phyloP scores from a whole-genome alignment of 108 stramenopile genomes.

The Pseudonitzschia multistriata region DNA sequence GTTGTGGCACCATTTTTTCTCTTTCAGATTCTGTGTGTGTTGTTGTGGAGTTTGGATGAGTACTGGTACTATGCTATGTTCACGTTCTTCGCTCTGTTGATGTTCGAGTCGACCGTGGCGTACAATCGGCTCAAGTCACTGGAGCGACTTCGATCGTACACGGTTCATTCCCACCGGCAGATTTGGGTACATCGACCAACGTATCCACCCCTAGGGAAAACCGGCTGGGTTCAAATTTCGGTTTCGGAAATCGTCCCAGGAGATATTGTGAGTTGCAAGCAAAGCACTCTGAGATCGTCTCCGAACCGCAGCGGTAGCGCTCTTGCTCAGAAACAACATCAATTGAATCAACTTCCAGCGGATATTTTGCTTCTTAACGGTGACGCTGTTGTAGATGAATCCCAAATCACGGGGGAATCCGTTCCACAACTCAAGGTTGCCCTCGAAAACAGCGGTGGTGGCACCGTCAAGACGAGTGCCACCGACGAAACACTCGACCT shows the following conservation, averaged over 20 bases:
- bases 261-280: conserved; percentile 79
- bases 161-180: conserved; percentile 20
- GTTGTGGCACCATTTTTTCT: conserved; percentile 94
- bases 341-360: conserved; percentile 68
- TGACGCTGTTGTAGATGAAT: conserved; percentile 92
- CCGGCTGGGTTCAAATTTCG: conserved; percentile 61
- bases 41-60: conserved; percentile 96
- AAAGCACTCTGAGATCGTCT: not conserved
- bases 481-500: conserved; percentile 42
- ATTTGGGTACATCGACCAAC: conserved; percentile 53
- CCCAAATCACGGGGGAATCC: conserved; percentile 96
- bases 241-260: conserved; percentile 85
- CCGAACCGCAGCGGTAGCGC: conserved; percentile 4
- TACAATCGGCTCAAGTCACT: conserved; percentile 80
- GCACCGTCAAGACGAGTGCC: conserved; percentile 9
- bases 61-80: conserved; percentile 97
- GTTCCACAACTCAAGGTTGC: conserved; percentile 90
- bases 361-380: conserved; percentile 90
- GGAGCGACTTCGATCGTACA: conserved; percentile 66
- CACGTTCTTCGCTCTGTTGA: conserved; percentile 85
- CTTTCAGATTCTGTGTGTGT: conserved; percentile 97
- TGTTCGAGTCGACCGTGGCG: conserved; percentile 93
- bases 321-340: conserved; percentile 31
- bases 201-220: conserved; percentile 15
- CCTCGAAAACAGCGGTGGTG: conserved; percentile 22